Conservation (phyloP, 441 rosid genomes). For the Kokia cookei region DNA sequence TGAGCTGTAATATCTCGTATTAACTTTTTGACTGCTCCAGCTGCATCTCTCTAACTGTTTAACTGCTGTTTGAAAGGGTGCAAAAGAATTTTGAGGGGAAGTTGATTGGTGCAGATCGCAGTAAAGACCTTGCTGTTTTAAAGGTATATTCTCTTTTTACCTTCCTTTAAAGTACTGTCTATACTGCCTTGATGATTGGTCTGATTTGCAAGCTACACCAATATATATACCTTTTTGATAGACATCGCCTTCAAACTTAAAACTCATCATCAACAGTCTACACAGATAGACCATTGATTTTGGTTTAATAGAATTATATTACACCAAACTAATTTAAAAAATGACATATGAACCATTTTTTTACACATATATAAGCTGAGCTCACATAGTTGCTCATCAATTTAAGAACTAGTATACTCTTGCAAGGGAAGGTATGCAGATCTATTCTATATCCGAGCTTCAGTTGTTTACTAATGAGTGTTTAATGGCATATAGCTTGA, state of each 20-base stretch:
- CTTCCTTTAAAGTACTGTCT: neutral
- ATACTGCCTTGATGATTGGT: neutral
- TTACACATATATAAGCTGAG: neutral
- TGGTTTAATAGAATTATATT: neutral
- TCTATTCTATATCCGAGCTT: neutral
- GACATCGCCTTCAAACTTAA: neutral
- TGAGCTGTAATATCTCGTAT: constrained; percentile 13
- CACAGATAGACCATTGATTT: neutral
- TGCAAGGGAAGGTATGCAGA: neutral
- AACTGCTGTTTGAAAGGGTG: constrained; percentile 41
- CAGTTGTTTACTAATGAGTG: neutral
- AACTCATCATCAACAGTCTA: neutral
- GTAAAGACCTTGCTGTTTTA: constrained; percentile 93
- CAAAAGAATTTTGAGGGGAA: constrained; percentile 91
- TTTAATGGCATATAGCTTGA: neutral
- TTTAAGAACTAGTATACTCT: neutral
- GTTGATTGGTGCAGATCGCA: constrained; percentile 85
- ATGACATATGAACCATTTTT: neutral
- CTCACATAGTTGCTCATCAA: neutral
- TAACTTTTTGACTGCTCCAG: neutral
- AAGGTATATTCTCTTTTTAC: constrained; percentile 34
- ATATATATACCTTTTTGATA: neutral
- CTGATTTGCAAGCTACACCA: neutral
- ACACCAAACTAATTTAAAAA: neutral
- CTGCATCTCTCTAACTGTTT: constrained; percentile 10